Base-by-base conservation (phyloP, 164 flowering plant genomes). In the Magnolia changhungtana region DNA sequence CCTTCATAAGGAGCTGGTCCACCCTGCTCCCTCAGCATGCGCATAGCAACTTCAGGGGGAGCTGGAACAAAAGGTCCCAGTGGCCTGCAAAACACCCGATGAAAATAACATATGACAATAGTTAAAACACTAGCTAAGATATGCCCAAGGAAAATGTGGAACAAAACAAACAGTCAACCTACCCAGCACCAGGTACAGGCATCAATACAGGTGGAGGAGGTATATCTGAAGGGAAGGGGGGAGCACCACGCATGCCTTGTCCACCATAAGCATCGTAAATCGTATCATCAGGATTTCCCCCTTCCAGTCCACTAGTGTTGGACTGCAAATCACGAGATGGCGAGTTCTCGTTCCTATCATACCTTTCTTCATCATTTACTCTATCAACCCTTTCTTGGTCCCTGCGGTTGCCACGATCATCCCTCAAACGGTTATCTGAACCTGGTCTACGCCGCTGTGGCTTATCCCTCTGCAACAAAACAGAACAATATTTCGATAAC, bases 101-200 rank as follows among this genome's bases (percentile, higher is more conserved):
- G 2, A 10, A 52, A 74, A 71, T 7, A 68, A 19, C 11, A 67
- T 3, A 4, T 10, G 55, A 31, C 70, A 68, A 49, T 31, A 19
- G 37, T 11, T 74, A 69, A 50, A 20, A 21, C 52, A 55, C 18
- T 3, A 4, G 45, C 31, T 27, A 19, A 63, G 23, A 49, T 7
- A n/a, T 50, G 63, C 24, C 31, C 18, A 74, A 1, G 67, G 14
- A 24, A 68, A 29, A 68, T 68, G 29, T 68, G 20, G 29, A 68
- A 68, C 50, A 4, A 10, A 68, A 76, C 13, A 61, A 51, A 18
- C 4, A 6, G 20, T 3, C 24, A 69, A 82, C 96, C 73, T 84
- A 96, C 99, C 99, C 99, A 81, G 99, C 99, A 81, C 99, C 99
- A 82, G 99, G 99, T 71, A 96, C 97, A 81, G 99, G 99, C 98